Percentiles rank a stretch among this genome's conserved stretches.
Evolutionary conservation across 2,329 filamentous ascomycete genomes (phyloP).

Genomic region (Grosmannia huntii): DNA sequence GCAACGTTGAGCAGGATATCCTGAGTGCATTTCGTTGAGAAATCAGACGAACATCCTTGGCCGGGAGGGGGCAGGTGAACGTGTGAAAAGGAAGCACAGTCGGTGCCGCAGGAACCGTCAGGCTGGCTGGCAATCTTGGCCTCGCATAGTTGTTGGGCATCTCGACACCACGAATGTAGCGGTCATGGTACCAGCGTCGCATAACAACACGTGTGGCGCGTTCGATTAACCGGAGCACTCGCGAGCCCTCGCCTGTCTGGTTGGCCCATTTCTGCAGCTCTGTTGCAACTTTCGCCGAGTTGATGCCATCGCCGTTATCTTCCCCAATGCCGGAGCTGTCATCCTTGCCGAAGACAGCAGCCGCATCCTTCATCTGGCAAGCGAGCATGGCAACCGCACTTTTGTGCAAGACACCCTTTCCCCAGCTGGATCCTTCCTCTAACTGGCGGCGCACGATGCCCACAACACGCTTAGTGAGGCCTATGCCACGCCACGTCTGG

Average conservation of each 20-base stretch:
- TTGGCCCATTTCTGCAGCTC: constrained; percentile 51
- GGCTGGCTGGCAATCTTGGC: constrained; percentile 56
- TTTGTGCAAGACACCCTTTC: constrained; percentile 53
- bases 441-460: constrained; percentile 85
- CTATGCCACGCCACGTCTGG: constrained; percentile 47
- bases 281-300: constrained; percentile 22
- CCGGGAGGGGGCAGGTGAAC: constrained; percentile 86
- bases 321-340: not conserved
- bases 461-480: constrained; percentile 82
- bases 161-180: constrained; percentile 49
- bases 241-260: constrained; percentile 76
- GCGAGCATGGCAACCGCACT: constrained; percentile 37
- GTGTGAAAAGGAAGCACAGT: constrained; percentile 96
- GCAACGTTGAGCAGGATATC: constrained; percentile 82
- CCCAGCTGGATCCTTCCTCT: constrained; percentile 76
- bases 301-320: not conserved
- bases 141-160: constrained; percentile 52
- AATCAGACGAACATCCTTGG: constrained; percentile 83
- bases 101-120: constrained; percentile 75
- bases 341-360: constrained; percentile 17
- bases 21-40: constrained; percentile 89
- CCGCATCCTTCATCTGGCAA: constrained; percentile 30
- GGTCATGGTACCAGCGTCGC: constrained; percentile 82
- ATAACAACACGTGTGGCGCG: constrained; percentile 64
- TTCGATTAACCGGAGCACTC: constrained; percentile 71